Base-by-base conservation (phyloP, 257 asterid genomes). In the Striga asiatica region DNA sequence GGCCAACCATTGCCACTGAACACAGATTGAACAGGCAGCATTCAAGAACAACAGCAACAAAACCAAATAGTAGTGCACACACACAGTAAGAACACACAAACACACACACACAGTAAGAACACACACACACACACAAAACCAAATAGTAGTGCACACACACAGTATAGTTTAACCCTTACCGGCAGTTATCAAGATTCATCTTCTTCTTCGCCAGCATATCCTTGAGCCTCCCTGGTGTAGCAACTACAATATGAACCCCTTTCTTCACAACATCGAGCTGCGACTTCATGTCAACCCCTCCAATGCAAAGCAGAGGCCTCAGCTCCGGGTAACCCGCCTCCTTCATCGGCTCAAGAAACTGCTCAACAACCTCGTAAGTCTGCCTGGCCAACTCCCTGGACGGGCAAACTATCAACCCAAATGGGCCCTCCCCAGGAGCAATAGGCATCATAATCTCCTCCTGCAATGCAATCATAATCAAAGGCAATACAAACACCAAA, bases 251-350 rank as follows among this genome's bases (percentile, higher is more conserved):
- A 24, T 49, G 55, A 25, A 49, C 55, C 16, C 55, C 55, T 49
- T 10, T 49, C 16, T n/a, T 49, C 35, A 49, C 55, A 6, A 49
- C 55, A 24, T 49, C 55, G 13, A 49, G 55, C 18, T 49, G 55
- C 35, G 55, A 49, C 37, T 49, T 49, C 55, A 49, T 49, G 24
- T 49, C 55, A 8, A 49, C 55, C 18, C 55, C 55, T 23, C 55
- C 55, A 22, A 49, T 49, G 12, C 55, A 49, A 49, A 49, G 55
- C 55, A 49, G n/a, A 49, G 55, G 55, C 34, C 55, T 22, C 34
- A 49, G 18, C 34, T 49, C 55, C 11, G 55, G 55, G 24, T 49
- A 49, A 49, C 37, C 55, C 10, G 55, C 55, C 34, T 49, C 55
- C 24, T 16, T 49, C 55, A 49, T 49, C 21, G 55, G 35, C 29